Base-by-base conservation (phyloP, 177 flowering plant species). In the Telopea speciosissima region DNA sequence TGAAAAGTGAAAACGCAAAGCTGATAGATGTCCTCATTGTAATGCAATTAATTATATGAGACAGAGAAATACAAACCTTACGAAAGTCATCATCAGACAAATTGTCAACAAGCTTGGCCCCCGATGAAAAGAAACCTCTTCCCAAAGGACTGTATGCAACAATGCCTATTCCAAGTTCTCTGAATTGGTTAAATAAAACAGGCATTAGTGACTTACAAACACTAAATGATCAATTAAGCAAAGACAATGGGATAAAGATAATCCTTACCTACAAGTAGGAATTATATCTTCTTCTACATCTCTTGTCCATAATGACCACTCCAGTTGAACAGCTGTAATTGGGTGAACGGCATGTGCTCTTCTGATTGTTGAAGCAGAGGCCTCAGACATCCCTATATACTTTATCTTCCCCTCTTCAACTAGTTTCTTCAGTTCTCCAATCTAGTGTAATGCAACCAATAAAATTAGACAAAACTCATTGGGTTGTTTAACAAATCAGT, bases 341-440 rank as follows among this genome's bases (percentile, higher is more conserved):
- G 67, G 67, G 42, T 65, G 67, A 28, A 65, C 67, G 19, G 67
- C 67, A 33, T 65, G 67, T 8, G 67, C 67, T 31, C 67, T 25
- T 17, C 67, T 33, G 67, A 65, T 65, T 31, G 67, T 65, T 14
- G 67, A 65, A 13, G 67, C 67, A 25, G 45, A 65, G 19, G 67
- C 67, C 45, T 65, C 67, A 33, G 67, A 65, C 33, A 65, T 23
- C 13, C 67, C 67, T 65, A 65, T 24, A 65, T 65, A 65, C 40
- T 65, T 65, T 26, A 65, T 65, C 40, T 65, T 65, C 2, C 67
- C 67, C 45, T 65, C 67, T 65, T 65, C 67, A 11, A 65, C 67
- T 40, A 65, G 21, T 33, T 65, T 65, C 23, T 65, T 65, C n/a
- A 65, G 23, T 28, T 65, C 67, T 33, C 45, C 61, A 21, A 58